Conservation (phyloP, 495 filamentous ascomycete genomes). For the Mytilinidion resinicola region DNA sequence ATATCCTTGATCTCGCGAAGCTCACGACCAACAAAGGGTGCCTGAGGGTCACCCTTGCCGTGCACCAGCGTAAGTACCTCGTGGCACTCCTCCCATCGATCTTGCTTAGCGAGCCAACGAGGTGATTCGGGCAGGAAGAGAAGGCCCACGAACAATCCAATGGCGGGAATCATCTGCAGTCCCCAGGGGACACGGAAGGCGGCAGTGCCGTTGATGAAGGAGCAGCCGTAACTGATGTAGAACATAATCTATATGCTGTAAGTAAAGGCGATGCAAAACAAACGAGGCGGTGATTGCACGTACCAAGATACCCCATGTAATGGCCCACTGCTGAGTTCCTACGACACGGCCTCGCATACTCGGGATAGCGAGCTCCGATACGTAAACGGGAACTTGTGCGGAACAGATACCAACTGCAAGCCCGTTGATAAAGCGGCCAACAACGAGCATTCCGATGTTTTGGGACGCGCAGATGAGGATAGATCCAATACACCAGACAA, state of each 20-base stretch:
- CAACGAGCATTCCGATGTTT: conserved; percentile 66
- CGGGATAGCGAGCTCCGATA: conserved; percentile 65
- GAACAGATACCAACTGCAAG: conserved; percentile 70
- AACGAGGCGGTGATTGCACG: no score
- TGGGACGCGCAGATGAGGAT: conserved; percentile 64
- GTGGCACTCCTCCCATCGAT: conserved; percentile 65
- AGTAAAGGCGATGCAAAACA: no score
- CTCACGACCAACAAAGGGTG: conserved; percentile 58
- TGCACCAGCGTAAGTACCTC: conserved; percentile 61
- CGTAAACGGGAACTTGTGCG: conserved; percentile 74
- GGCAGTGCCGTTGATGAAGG: conserved; percentile 52
- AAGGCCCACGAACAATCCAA: conserved; percentile 57
- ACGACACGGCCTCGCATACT: conserved; percentile 65
- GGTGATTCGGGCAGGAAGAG: conserved; percentile 68
- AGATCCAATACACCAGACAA: conserved; percentile 67
- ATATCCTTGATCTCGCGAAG: conserved; percentile 63
- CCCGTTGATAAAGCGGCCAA: conserved; percentile 72
- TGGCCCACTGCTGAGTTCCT: conserved; percentile 72
- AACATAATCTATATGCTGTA: conserved; percentile 55
- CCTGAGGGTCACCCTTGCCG: conserved; percentile 55
- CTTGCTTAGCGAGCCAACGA: conserved; percentile 68
- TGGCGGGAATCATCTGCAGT: conserved; percentile 65
- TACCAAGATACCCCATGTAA: conserved; percentile 60
- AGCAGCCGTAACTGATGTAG: conserved; percentile 70
- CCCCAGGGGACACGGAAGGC: conserved; percentile 73